Evolutionary conservation across 2,329 filamentous ascomycete genomes (phyloP), one percentile per base, ranked within the genome.

Genomic region (Botrytis deweyae): DNA sequence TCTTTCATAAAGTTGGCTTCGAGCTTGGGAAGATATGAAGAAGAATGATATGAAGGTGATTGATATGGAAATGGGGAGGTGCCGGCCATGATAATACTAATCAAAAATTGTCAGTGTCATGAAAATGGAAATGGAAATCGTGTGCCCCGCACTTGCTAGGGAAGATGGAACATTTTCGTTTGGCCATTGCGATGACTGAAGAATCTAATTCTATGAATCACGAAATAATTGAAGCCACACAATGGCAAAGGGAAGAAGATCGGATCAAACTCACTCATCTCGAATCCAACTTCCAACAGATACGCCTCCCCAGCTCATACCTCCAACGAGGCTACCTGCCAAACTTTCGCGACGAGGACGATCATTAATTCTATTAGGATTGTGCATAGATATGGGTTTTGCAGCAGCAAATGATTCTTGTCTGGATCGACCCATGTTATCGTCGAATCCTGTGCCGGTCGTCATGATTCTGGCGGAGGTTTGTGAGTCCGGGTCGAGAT

Each of bases 1-100:
- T 98, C 95, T 83, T 92, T 92, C 93, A 98, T 97, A 83, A 98
- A 99, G 81, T 95, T 96, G 75, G 95, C 95, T 83, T 99, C 96
- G 81, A 98, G 90, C 83, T 97, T 98, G 16, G 95, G 95, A 1
- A 98, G 88, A 82, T 98, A 98, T 40, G 96, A 98, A 10, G 95
- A 97, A 1, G 95, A 98, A 83, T 98, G 95, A 80, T 94, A 97
- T 1, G 95, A 98, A 0, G 96, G 94, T n/a, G 95, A 97, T 82
- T 95, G 92, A 79, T 95, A 89, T 74, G 90, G 87, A 80, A 95
- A 97, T 18, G 96, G 96, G n/a, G 96, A 98, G 29, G 94, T 98
- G 80, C 96, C 95, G 75, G 93, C 90, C 93, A 98, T 98, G 82
- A 97, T 91, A 81, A 98, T 95, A 83, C 94, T 98, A 82, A 78